Evolutionary conservation across 805 yeast species (phyloP), one percentile per base, ranked within the genome.

Genomic region (Phaffomyces thermotolerans): DNA sequence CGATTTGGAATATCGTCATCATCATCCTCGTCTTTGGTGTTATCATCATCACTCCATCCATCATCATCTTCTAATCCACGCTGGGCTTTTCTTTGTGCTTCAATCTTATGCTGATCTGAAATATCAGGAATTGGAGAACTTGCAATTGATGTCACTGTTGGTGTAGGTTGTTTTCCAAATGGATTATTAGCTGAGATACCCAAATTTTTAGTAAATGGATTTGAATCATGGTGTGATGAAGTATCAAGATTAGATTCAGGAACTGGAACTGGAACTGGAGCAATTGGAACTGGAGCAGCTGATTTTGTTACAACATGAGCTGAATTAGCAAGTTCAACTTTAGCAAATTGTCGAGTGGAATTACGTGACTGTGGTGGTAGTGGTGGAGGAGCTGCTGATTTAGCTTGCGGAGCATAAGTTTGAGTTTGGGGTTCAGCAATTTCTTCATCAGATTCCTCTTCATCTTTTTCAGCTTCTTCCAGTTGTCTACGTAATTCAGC

Each of bases 21-120:
- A 46, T 60, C 66, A 34, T 53, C 62, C 35, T 53, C 44, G 22
- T 48, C 51, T 34, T 59, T 65, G 5, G 14, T 13, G 13, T 27
- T 13, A 41, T 62, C 67, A 24, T 62, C 58, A 25, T 50, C 55
- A 60, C 66, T 59, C 47, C 62, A 63, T 45, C 60, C 67, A 42
- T 64, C 66, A 40, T 60, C 62, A 40, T 57, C 62, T 25, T 57
- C 66, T 30, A 62, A 44, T 15, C 73, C 72, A 61, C 90, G 71
- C 59, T 84, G 91, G 8, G 85, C 76, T 24, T 75, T 78, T 62
- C 93, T 71, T 61, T 84, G 90, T 3, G 81, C 82, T 44, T 79
- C 82, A 25, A 84, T 76, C 47, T 78, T 76, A 48, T 69, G 76
- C 48, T 75, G 65, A 55, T 81, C 86, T 50, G 79, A 64, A n/a